Base-by-base conservation (phyloP, 2,329 filamentous ascomycete species). In the Myriangium duriaei region DNA sequence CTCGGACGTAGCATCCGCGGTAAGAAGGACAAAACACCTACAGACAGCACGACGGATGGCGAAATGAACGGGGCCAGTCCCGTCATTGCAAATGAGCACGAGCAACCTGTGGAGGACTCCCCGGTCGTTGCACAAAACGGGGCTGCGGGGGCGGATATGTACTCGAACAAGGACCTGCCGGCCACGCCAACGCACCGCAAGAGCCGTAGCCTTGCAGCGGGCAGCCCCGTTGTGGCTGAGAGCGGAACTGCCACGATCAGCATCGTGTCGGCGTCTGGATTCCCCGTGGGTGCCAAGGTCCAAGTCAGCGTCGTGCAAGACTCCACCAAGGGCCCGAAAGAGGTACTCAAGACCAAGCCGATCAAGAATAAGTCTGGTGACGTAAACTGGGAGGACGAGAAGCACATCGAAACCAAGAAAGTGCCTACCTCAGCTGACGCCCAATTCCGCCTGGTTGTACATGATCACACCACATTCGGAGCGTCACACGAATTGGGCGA, bases 311-410 rank as follows among this genome's bases (percentile, higher is more conserved):
- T 59, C 13, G 39, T 50, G 29, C 55, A 56, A 32, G 54, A 57
- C 29, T 38, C 46, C 3, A 62, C 75, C 32, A 87, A 81, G 60
- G 72, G 70, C 34, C 67, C 60, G 34, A 95, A 91, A 63, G 74
- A 81, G 32, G 66, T 98, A 32, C 78, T 87, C 63, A 95, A 96
- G 67, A 95, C 87, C 14, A 93, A 94, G 57, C 81, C 91, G 46
- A 74, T 82, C 63, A 94, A 94, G 59, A 71, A 79, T 1, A 63
- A 72, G 3, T 65, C 64, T 1, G 83, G 81, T 2, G 62, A 69
- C 3, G 72, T 83, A 44, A 69, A 65, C 12, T 93, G 76, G 57
- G 78, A 85, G 45, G 56, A 63, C 6, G 63, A 69, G 34, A 59
- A 45, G 18, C 54, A 55, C 42, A 32, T 64, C 45, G 84, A 93